Percentiles rank a stretch among this genome's conserved stretches.
Conservation (phyloP, 208 protist genomes). For the Herpetomonas samuelpessoai region DNA sequence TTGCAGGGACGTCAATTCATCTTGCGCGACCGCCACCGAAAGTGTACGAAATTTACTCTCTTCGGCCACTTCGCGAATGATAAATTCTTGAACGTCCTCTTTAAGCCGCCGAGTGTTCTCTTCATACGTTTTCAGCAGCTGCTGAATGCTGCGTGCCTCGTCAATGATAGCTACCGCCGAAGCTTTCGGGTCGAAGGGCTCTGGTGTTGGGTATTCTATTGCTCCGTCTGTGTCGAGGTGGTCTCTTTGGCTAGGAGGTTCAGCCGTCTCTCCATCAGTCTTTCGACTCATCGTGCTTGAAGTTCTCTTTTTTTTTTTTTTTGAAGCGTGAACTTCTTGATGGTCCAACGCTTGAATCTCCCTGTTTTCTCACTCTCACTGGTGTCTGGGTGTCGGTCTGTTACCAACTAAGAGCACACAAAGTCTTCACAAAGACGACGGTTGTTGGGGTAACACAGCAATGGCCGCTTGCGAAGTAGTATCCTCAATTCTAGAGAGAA, state of each 20-base stretch:
- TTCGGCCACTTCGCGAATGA: constrained; percentile 29
- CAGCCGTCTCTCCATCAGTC: neutral
- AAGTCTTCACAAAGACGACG: neutral
- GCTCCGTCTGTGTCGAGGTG: neutral
- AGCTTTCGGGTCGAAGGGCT: constrained; percentile 3
- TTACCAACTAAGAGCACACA: too few species aligned
- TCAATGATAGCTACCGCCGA: constrained; percentile 8
- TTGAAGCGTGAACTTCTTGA: too few species aligned
- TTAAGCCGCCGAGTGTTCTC: constrained; percentile 20
- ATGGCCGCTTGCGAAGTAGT: neutral
- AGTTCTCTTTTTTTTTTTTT: neutral
- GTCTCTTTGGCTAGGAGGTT: neutral
- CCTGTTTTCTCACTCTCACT: too few species aligned
- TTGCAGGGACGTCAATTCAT: constrained; percentile 21
- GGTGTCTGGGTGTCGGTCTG: too few species aligned
- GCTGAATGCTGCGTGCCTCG: constrained; percentile 31
- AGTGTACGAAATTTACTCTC: constrained; percentile 19
- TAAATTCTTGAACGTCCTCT: constrained; percentile 29
- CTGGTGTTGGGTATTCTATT: neutral
- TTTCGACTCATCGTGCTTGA: neutral
- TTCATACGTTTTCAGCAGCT: constrained; percentile 24
- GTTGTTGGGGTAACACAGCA: neutral
- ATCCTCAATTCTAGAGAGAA: neutral
- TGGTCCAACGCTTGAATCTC: too few species aligned
- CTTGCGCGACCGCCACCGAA: constrained; percentile 12